Evolutionary conservation across 805 yeast species (phyloP), one percentile per base, ranked within the genome.

Genomic region (Lipomyces chichibuensis): DNA sequence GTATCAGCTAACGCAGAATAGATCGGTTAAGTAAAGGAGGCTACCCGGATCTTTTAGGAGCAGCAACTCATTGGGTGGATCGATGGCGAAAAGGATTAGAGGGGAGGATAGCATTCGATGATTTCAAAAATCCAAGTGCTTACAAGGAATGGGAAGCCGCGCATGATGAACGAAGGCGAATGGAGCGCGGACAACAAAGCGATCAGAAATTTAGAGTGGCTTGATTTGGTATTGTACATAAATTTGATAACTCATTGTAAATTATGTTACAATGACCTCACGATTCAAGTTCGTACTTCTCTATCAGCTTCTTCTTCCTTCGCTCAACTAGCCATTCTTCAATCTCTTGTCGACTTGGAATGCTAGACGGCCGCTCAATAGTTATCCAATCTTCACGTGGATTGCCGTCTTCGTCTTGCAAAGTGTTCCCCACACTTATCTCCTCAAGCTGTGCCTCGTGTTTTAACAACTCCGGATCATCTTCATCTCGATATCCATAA

Each of bases 51-150:
- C 87, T 87, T 63, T 75, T 78, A 25, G 90, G 89, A 1, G 83
- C 86, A 59, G 92, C 96, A 0, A 77, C 84, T 2, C 84, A 83
- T 69, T 85, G 92, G 87, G 77, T 88, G 1, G 85, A 85, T 66
- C 75, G 82, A 35, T 88, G 89, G 86, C 81, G 85, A 65, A 86
- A 83, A 66, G 91, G 91, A 0, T 82, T 81, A 62, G 79, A 76
- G 17, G 80, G 80, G 0, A 75, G 72, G 61, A 68, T 76, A 32
- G 72, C 75, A 60, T 73, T 77, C 66, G 80, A 82, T 65, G 74
- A 71, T 57, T 43, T 71, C 63, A 57, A 25, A 35, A 67, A 70
- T 55, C 71, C 66, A 17, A 59, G 66, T 20, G 73, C 71, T 7
- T 60, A 59, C 37, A 32, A 39, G 49, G 54, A 63, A 39, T 71